Conservation (phyloP, 164 flowering plant species). For the Liriodendron chinense region DNA sequence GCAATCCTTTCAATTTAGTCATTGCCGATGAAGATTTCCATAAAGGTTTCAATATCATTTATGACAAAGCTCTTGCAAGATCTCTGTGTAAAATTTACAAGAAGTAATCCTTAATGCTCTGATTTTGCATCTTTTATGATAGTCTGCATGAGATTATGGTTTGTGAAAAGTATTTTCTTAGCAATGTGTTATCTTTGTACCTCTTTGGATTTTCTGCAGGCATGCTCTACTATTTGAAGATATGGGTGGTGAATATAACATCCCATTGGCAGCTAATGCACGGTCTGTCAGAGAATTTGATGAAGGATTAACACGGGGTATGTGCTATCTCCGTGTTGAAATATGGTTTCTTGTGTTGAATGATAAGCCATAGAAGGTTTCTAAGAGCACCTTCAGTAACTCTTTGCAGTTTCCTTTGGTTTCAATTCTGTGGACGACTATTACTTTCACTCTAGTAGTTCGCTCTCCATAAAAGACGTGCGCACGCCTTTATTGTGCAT, state of each 20-base stretch:
- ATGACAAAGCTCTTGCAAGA: constrained; percentile 77
- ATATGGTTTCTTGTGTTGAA: background rate
- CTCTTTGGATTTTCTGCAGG: constrained; percentile 35
- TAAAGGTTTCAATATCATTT: constrained; percentile 82
- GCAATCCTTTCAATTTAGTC: constrained; percentile 93
- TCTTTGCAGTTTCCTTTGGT: constrained; percentile 82
- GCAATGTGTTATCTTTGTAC: background rate
- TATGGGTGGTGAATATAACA: constrained; percentile 71
- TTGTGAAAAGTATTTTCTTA: background rate
- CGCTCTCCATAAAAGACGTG: constrained; percentile 66
- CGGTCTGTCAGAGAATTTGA: constrained; percentile 83
- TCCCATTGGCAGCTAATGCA: constrained; percentile 62
- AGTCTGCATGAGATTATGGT: background rate
- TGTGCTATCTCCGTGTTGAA: constrained; percentile 1
- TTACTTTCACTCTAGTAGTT: constrained; percentile 81
- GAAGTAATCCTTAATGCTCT: constrained; percentile 37
- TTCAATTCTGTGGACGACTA: constrained; percentile 91
- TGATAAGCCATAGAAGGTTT: constrained; percentile 1
- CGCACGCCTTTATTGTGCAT: constrained; percentile 77
- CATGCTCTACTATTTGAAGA: constrained; percentile 81
- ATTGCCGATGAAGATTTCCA: constrained; percentile 83
- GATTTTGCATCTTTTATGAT: background rate
- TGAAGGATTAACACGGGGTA: constrained; percentile 82
- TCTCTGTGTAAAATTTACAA: constrained; percentile 70
- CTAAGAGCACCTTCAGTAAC: constrained; percentile 13